Evolutionary conservation across 352 stramenopile genomes (phyloP).

Genomic region (Phytophthora quininea): DNA sequence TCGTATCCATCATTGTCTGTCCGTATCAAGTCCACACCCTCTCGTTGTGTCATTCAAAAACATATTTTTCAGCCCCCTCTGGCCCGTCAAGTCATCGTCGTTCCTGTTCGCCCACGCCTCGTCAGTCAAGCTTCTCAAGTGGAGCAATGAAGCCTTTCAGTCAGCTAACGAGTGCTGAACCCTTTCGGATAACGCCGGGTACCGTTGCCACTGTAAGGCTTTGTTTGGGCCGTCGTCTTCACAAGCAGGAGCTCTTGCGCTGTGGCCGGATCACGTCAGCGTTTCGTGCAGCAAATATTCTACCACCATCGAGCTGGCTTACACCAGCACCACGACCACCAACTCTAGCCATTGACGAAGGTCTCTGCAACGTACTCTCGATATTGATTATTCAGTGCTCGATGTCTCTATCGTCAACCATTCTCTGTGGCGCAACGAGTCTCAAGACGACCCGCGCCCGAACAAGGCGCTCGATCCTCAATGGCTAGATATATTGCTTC

Average conservation of each 20-base stretch:
- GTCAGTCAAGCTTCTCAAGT: background rate
- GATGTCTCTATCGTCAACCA: background rate
- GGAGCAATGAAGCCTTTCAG: background rate
- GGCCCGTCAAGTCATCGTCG: background rate
- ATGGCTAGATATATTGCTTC: constrained; percentile 5
- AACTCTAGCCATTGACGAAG: background rate
- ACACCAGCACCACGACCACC: background rate
- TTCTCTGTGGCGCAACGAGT: constrained; percentile 7
- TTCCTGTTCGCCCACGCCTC: background rate
- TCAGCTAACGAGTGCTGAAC: background rate
- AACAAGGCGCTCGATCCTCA: constrained; percentile 3
- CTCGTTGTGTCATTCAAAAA: constrained; percentile 1
- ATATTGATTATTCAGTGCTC: background rate
- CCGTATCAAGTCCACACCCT: background rate
- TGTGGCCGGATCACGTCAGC: background rate
- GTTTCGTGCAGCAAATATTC: background rate
- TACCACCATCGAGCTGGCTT: background rate
- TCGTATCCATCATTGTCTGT: background rate
- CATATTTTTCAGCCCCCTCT: background rate
- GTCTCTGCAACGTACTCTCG: background rate
- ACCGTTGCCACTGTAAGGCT: background rate
- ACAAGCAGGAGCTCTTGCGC: constrained; percentile 4
- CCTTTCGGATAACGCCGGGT: constrained; percentile 3
- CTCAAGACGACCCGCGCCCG: background rate
- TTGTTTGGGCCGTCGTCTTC: background rate